These are phyloP conservation scores for Fonsecaea monophora DNA, from an alignment of 2,329 filamentous ascomycete genomes.

Conservation along the genomic window DNA sequence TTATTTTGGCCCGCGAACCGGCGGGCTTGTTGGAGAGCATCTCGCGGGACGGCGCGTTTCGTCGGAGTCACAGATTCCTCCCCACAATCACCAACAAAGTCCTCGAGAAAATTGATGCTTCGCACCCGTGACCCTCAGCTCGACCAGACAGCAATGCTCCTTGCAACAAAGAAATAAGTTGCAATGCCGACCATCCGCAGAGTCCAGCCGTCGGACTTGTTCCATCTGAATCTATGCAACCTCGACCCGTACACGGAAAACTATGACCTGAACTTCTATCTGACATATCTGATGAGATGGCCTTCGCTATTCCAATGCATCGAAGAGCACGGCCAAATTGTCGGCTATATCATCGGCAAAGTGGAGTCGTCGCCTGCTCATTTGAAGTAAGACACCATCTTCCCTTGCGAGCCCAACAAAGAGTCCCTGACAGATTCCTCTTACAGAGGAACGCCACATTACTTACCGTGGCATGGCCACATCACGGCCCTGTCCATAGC, in stretches of 20 bases:
- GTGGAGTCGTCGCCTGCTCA: conserved; percentile 73
- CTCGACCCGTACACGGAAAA: conserved; percentile 97
- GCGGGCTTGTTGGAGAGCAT: conserved; percentile 6
- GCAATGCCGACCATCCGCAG: conserved; percentile 83
- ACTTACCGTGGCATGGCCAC: conserved; percentile 99
- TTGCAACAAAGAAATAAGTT: conserved; percentile 13
- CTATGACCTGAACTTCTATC: conserved; percentile 93
- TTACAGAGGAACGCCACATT: conserved; percentile 70
- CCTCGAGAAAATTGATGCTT: neutral
- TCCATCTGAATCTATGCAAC: conserved; percentile 92
- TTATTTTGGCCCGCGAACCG: conserved; percentile 14
- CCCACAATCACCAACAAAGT: conserved; percentile 16
- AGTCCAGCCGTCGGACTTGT: conserved; percentile 82
- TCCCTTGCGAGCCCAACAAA: neutral
- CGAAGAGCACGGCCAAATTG: conserved; percentile 86
- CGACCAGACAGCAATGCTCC: neutral
- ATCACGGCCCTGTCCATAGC: conserved; percentile 95
- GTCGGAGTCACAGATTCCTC: conserved; percentile 16
- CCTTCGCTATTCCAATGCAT: conserved; percentile 92
- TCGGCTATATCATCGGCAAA: conserved; percentile 98
- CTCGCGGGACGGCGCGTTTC: conserved; percentile 33
- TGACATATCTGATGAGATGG: conserved; percentile 96
- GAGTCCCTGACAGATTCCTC: conserved; percentile 12
- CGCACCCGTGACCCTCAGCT: neutral
- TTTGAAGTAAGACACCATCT: conserved; percentile 60